Evolutionary conservation across 768 basidiomycete genomes (phyloP).

Genomic region (Tylopilus vinaceipallidus): DNA sequence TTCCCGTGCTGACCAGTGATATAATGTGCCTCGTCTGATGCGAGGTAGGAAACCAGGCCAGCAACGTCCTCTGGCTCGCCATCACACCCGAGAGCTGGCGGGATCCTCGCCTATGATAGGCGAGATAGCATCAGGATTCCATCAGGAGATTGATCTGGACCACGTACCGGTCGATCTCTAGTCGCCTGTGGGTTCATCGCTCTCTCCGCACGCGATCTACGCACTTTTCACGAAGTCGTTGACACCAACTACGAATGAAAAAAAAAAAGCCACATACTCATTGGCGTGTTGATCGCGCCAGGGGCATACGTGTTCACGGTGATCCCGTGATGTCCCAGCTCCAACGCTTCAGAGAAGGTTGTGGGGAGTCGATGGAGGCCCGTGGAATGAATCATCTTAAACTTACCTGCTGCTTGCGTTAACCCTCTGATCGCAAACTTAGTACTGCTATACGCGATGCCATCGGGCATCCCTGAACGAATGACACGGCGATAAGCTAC

Average conservation of each 20-base stretch:
- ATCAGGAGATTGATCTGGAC: no score
- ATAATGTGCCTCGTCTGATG: neutral
- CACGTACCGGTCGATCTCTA: neutral
- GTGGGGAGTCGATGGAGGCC: neutral
- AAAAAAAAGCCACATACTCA: slow-evolving; percentile 14
- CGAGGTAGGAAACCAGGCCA: neutral
- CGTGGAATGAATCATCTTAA: neutral
- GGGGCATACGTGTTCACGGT: slow-evolving; percentile 42
- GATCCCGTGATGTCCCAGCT: slow-evolving; percentile 38
- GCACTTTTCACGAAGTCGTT: neutral
- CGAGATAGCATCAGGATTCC: neutral
- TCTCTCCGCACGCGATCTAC: neutral
- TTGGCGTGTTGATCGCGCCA: slow-evolving; percentile 8
- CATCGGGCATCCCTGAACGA: neutral
- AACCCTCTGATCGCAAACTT: slow-evolving; percentile 26
- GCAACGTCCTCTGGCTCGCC: neutral
- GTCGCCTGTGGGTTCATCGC: neutral
- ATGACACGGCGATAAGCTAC: slow-evolving; percentile 1
- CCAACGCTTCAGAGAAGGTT: slow-evolving; percentile 27
- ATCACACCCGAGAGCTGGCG: neutral
- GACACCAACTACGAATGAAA: no score
- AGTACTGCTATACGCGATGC: neutral
- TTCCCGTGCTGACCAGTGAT: neutral
- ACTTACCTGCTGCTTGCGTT: slow-evolving; percentile 20
- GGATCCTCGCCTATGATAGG: neutral